Base-by-base conservation (phyloP, 768 basidiomycete species). In the Trichaptum fuscoviolaceum region DNA sequence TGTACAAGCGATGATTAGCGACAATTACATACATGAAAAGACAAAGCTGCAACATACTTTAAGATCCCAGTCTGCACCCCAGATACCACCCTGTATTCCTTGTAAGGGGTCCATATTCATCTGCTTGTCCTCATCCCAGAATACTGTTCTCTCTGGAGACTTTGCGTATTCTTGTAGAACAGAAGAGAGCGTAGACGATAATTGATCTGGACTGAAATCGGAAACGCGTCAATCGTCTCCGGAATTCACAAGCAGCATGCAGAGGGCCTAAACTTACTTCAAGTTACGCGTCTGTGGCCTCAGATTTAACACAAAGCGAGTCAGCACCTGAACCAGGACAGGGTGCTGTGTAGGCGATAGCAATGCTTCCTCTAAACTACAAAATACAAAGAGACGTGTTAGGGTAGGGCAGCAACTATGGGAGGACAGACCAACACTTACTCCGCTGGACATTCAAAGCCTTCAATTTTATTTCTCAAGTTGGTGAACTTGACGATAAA, bases 281-380 rank as follows among this genome's bases (percentile, higher is more conserved):
- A 92, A 83, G 82, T 93, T 93, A 89, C 92, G 90, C 87, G 92
- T 90, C 77, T 89, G 89, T 23, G 93, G 92, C 73, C 87, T 86
- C 71, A 95, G 85, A 77, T 92, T 93, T 71, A 88, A 81, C 71
- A 95, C 84, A 75, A 95, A 94, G 67, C 87, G 85, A 67, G 82
- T 82, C 24, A 95, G 86, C 71, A 94, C 80, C 73, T 85, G 84
- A 58, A 87, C 88, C 69, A 95, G 81, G 71, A 93, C 83, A 67
- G 85, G 82, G 76, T 92, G 87, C 65, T 88, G 86, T 77, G 87
- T 91, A 71, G 80, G 83, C 70, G 85, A 83, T 77, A 93, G 78
- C 71, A 95, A 79, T 65, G 93, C 90, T 66, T 89, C 85, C 78
- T 95, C 93, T 69, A 94, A 83, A 77, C 92, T 94, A 74, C 59